These are phyloP conservation scores for Massarina eburnea DNA, from an alignment of 2,329 filamentous ascomycete species.

Conservation along the genomic window DNA sequence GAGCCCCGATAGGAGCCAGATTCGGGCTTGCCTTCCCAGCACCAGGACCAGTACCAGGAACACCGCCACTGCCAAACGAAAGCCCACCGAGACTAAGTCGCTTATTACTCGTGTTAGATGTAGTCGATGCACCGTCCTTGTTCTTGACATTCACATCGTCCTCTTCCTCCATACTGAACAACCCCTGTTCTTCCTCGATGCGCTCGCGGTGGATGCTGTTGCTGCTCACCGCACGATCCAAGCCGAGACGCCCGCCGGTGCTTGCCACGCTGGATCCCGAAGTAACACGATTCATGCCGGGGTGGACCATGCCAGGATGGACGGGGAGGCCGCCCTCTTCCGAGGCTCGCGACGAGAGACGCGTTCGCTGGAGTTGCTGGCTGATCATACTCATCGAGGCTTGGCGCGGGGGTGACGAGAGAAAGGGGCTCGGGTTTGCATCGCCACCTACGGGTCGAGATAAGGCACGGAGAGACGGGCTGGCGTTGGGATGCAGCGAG, in stretches of 20 bases:
- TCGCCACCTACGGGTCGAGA: slow-evolving; percentile 52
- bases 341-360: slow-evolving; percentile 38
- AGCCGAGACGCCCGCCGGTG: slow-evolving; percentile 31
- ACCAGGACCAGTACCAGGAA: too few species aligned
- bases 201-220: slow-evolving; percentile 44
- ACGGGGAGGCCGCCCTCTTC: slow-evolving; percentile 29
- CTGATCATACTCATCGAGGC: slow-evolving; percentile 64
- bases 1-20: slow-evolving; percentile 37
- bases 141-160: slow-evolving; percentile 36
- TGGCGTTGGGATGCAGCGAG: slow-evolving; percentile 53
- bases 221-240: slow-evolving; percentile 45
- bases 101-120: slow-evolving; percentile 39
- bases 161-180: slow-evolving; percentile 48
- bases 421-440: slow-evolving; percentile 49
- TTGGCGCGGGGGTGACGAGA: slow-evolving; percentile 59
- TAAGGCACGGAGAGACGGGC: slow-evolving; percentile 55
- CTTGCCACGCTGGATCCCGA: slow-evolving; percentile 36
- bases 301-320: slow-evolving; percentile 52
- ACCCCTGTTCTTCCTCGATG: slow-evolving; percentile 47
- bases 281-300: slow-evolving; percentile 62
- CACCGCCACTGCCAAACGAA: slow-evolving; percentile 40
- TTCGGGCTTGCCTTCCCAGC: slow-evolving; percentile 33
- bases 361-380: slow-evolving; percentile 55
- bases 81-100: slow-evolving; percentile 38
- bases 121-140: slow-evolving; percentile 37